These are phyloP conservation scores for Populus alba DNA, from an alignment of 345 rosid genomes.

Conservation along the genomic window DNA sequence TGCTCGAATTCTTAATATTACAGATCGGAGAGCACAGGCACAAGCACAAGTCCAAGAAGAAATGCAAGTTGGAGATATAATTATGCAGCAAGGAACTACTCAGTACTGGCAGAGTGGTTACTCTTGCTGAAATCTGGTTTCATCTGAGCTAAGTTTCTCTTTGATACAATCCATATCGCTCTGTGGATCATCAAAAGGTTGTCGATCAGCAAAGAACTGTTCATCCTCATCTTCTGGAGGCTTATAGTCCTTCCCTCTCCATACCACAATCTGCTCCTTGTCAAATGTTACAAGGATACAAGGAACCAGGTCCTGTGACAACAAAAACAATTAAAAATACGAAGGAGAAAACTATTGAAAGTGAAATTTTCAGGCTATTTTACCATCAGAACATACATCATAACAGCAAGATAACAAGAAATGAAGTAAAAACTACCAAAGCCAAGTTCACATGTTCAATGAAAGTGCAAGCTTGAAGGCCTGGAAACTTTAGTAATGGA, in stretches of 20 bases:
- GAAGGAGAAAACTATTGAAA: background rate
- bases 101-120: slow-evolving; percentile 8
- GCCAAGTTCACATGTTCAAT: no score
- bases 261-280: slow-evolving; percentile 84
- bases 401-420: no score
- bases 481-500: no score
- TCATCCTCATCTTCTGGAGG: slow-evolving; percentile 42
- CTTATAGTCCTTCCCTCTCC: slow-evolving; percentile 72
- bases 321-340: background rate
- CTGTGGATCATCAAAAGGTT: slow-evolving; percentile 23
- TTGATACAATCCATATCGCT: background rate
- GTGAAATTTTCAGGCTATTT: background rate
- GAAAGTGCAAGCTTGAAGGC: no score
- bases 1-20: background rate
- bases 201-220: slow-evolving; percentile 27
- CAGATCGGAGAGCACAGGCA: slow-evolving; percentile 6
- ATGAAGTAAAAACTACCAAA: no score
- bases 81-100: slow-evolving; percentile 2
- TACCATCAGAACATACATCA: no score
- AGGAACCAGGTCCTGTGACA: slow-evolving; percentile 71
- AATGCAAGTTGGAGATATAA: background rate
- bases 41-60: background rate
- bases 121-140: slow-evolving; percentile 1
- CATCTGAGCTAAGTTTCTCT: slow-evolving; percentile 13
- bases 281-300: slow-evolving; percentile 84